Base-by-base conservation (phyloP, 2,329 filamentous ascomycete genomes). In the Xylariaceae sp. region DNA sequence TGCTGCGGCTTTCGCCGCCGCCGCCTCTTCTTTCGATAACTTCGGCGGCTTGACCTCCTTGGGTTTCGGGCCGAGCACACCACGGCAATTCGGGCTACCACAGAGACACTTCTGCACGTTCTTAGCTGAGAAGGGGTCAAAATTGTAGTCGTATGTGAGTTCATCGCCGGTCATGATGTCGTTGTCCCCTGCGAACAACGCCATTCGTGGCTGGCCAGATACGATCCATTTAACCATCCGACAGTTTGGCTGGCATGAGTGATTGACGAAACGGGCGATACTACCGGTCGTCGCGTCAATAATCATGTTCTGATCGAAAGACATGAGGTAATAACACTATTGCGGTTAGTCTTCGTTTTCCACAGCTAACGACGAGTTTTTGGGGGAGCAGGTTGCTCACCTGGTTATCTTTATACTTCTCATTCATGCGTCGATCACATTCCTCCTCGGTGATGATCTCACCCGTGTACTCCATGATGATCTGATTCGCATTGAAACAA, bases 201-300 rank as follows among this genome's bases (percentile, higher is more conserved):
- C 94, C 90, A 99, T 97, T 53, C 94, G 85, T 42, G 92, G 92
- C 70, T 95, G 91, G 31, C 91, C 91, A 47, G 86, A 86, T 52
- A 99, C 94, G 58, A 91, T 92, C 90, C 91, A 96, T 71, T 96
- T 97, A 66, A 95, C 90, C 91, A 99, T 97, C 59, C 88, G 84
- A 73, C 92, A 97, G 69, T 99, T 99, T 2, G 94, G 94, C 54
- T 89, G 87, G 73, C 94, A 99, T 19, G 91, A 96, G 71, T 99
- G 94, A 69, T 99, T 99, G 70, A 99, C 91, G 71, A 99, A 99
- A 53, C 94, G 88, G 66, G 94, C 92, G 72, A 97, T 95, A 62
- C 89, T 95, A 65, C 94, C 94, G 53, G 89, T 90, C 31, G 91
- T 96, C 35, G 92, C 94, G 74, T 99, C 94, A 61, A 99, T 95